Evolutionary conservation across 495 filamentous ascomycete genomes (phyloP), one percentile per base, ranked within the genome.

Genomic region (Aspergillus biplanus): DNA sequence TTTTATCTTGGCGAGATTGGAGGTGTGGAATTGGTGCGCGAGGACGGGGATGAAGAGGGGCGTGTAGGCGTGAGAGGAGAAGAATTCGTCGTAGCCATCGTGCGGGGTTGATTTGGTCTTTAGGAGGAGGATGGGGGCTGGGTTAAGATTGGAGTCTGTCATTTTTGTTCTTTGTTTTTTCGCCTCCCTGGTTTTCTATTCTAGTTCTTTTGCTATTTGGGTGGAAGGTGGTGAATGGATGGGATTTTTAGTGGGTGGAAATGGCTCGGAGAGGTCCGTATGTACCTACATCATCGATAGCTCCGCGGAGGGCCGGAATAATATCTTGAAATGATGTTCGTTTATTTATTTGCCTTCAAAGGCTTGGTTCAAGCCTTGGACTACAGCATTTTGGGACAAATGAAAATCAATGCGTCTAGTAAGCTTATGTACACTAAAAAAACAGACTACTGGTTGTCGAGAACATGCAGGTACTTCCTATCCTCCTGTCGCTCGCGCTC

Each of bases 401-500:
- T 64, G 71, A 72, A 27, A 78, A 77, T 73, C 63, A 65, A 67
- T 71, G 68, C 55, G 71, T 73, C 70, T 76, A 77, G 71, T 64
- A 62, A 58, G 71, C 66, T 77, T 79, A 80, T 80, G 68, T 78
- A 80, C 76, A 80, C 66, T 72, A 72, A 65, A 72, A 73, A 78
- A 75, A 70, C 69, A 75, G 63, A 73, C 76, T 87, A 93, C 80
- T 95, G 87, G 74, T 95, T 89, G 70, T 97, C 92, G 67, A 94
- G 82, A 69, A 98, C 91, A 72, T 98, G 96, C 73, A 98, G 73
- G 75, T 94, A 99, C 83, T 97, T 93, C 85, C 85, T 94, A 78
- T 99, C 94, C 75, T 97, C 94, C 69, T 84, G 84, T 82, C 87
- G 93, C 85, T 99, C 95, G 71, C 88, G 89, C 84, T 97, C 93